Base-by-base conservation (phyloP, 1,284 basidiomycete genomes). In the Trichosporon faecale region DNA sequence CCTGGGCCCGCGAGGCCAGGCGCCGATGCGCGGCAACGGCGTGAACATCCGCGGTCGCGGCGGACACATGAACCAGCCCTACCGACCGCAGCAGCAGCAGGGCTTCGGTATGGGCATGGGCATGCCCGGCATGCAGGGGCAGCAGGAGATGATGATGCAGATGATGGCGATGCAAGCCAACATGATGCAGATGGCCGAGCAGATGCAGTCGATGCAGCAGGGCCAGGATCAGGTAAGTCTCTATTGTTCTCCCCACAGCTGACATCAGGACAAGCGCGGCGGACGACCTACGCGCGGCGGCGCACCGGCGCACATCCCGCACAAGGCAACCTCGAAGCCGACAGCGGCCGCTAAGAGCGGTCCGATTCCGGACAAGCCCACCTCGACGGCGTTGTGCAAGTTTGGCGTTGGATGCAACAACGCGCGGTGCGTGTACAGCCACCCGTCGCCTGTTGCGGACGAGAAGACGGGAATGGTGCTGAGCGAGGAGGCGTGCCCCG, bases 371-470 rank as follows among this genome's bases (percentile, higher is more conserved):
- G 77, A 77, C 49, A 83, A 83, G 70, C 85, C 85, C 6, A 69
- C 76, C 5, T 80, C 81, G n/a, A 81, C 79, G 25, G 80, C 81
- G 18, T 85, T 98, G 23, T 98, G 95, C 88, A 95, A 95, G 84
- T 97, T 91, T 76, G 89, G 88, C 6, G 86, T 91, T 25, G 95
- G 94, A 75, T 98, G 95, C 83, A 91, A 90, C 66, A 95, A 96
- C 81, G 86, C 91, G 0, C 86, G 90, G 66, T 98, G 95, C 82
- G 87, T 90, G 21, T 97, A 89, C 83, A 92, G 92, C 11, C 95
- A 98, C 82, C 93, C 95, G 3, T 93, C 91, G 5, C 94, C 95
- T 16, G 92, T 93, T 0, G 94, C 95, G 2, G 95, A 94, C 31
- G 93, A 95, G 83, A 93, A 91, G 78, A 81, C 78, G n/a, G 95